Conservation (phyloP, 805 yeast genomes). For the Candida qinlingensis region DNA sequence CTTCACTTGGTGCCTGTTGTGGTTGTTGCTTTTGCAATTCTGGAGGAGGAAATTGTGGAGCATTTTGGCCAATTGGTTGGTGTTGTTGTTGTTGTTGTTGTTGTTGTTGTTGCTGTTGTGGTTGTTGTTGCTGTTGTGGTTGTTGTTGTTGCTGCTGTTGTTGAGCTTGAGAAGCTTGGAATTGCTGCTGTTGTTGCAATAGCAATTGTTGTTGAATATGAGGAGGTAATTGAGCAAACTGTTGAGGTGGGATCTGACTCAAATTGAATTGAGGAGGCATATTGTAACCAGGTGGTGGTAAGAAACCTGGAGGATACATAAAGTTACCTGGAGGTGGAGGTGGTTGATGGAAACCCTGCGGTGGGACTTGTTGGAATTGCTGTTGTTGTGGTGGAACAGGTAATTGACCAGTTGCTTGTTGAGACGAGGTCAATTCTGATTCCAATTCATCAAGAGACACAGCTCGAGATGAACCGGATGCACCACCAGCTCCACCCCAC, state of each 20-base stretch:
- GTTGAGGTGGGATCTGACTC: conserved; percentile 22
- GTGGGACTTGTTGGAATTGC: conserved; percentile 24
- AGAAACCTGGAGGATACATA: conserved; percentile 25
- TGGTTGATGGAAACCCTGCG: conserved; percentile 18
- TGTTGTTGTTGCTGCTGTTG: conserved; percentile 16
- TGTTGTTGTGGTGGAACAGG: conserved; percentile 18
- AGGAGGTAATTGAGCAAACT: conserved; percentile 24
- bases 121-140: conserved; percentile 16
- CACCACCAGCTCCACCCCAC: conserved; percentile 40
- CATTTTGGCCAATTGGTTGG: conserved; percentile 13
- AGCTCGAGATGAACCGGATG: conserved; percentile 11
- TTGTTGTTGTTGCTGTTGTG: conserved; percentile 10
- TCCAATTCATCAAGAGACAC: conserved; percentile 77
- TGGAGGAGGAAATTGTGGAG: conserved; percentile 8
- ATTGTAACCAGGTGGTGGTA: conserved; percentile 22
- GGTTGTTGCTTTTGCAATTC: conserved; percentile 21
- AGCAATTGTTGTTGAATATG: conserved; percentile 27
- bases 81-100: neutral
- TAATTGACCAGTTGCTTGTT: conserved; percentile 25
- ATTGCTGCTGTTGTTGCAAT: conserved; percentile 23
- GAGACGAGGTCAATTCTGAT: conserved; percentile 41
- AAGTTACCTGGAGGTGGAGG: conserved; percentile 17
- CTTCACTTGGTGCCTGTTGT: conserved; percentile 24
- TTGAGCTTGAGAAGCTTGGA: conserved; percentile 16
- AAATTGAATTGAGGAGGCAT: conserved; percentile 21